Conservation (phyloP, 352 stramenopile genomes). For the Elongisporangium senticosum region DNA sequence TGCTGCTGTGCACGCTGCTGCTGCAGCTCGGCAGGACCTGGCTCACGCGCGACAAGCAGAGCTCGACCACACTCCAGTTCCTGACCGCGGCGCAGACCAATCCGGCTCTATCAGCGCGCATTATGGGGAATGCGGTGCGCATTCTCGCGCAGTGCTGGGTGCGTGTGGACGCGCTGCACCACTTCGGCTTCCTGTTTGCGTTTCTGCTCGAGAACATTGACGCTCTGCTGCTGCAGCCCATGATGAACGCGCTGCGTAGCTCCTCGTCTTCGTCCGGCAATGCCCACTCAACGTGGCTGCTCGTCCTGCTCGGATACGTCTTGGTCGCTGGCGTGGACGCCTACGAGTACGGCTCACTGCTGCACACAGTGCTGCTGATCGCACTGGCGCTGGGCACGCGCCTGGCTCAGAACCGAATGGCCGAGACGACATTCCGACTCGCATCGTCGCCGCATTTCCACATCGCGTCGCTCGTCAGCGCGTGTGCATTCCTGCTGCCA, state of each 20-base stretch:
- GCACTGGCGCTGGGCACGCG: slow-evolving; percentile 34
- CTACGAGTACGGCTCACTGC: slow-evolving; percentile 58
- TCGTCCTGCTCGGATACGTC: slow-evolving; percentile 44
- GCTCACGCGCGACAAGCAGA: background rate
- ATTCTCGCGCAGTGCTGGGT: slow-evolving; percentile 44
- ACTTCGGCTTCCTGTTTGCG: slow-evolving; percentile 68
- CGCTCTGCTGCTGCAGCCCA: slow-evolving; percentile 37
- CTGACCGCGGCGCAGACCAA: slow-evolving; percentile 6
- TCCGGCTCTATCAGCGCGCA: slow-evolving; percentile 11
- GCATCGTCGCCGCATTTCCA: slow-evolving; percentile 27
- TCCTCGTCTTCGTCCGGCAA: slow-evolving; percentile 3
- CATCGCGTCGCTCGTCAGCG: slow-evolving; percentile 28
- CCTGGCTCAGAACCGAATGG: slow-evolving; percentile 13
- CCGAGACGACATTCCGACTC: slow-evolving; percentile 18
- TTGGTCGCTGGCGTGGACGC: slow-evolving; percentile 54
- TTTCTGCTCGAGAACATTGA: slow-evolving; percentile 58
- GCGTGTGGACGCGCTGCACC: slow-evolving; percentile 42
- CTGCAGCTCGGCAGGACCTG: slow-evolving; percentile 10
- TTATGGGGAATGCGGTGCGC: slow-evolving; percentile 27
- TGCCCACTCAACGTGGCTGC: slow-evolving; percentile 18
- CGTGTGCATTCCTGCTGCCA: slow-evolving; percentile 23
- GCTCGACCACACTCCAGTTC: slow-evolving; percentile 2
- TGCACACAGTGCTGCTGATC: slow-evolving; percentile 48
- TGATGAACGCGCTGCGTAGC: slow-evolving; percentile 17
- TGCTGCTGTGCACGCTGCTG: slow-evolving; percentile 21